Conservation (phyloP, 2,329 filamentous ascomycete genomes). For the Clonostachys rosea region DNA sequence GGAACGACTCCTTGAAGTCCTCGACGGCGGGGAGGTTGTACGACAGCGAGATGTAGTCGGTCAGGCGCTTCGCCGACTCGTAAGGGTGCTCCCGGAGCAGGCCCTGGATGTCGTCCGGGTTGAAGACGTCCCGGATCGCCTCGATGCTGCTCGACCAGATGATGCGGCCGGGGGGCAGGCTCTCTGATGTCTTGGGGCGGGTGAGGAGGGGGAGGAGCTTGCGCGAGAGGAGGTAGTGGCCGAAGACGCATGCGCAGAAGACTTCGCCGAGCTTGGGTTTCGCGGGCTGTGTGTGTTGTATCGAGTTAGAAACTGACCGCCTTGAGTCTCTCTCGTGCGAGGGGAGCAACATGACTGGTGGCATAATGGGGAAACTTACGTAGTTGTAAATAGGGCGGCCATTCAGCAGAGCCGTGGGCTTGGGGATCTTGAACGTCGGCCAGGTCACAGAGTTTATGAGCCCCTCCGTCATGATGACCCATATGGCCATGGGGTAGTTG, state of each 20-base stretch:
- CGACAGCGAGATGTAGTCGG: slow-evolving; percentile 77
- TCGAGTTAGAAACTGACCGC: background rate
- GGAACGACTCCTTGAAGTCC: slow-evolving; percentile 52
- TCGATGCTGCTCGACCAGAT: slow-evolving; percentile 88
- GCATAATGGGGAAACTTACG: slow-evolving; percentile 12
- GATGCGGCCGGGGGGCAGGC: slow-evolving; percentile 57
- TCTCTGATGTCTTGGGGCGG: slow-evolving; percentile 30
- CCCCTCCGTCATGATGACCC: slow-evolving; percentile 50
- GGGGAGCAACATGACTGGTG: background rate
- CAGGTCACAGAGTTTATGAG: slow-evolving; percentile 67
- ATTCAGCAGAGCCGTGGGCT: slow-evolving; percentile 37
- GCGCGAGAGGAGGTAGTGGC: slow-evolving; percentile 87
- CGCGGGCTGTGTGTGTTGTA: slow-evolving; percentile 32
- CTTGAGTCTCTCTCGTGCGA: background rate
- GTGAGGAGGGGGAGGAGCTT: slow-evolving; percentile 71
- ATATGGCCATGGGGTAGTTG: slow-evolving; percentile 58
- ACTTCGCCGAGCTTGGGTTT: slow-evolving; percentile 67
- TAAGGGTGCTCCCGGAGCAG: slow-evolving; percentile 61
- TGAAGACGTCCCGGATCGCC: slow-evolving; percentile 48
- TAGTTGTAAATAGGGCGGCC: slow-evolving; percentile 26
- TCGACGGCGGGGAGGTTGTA: slow-evolving; percentile 59
- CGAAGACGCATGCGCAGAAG: slow-evolving; percentile 91
- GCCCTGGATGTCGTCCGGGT: slow-evolving; percentile 71
- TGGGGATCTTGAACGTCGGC: slow-evolving; percentile 70
- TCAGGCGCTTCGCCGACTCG: slow-evolving; percentile 82